These are phyloP conservation scores for Pulveroboletus sp. DNA, from an alignment of 768 basidiomycete species.

Conservation along the genomic window DNA sequence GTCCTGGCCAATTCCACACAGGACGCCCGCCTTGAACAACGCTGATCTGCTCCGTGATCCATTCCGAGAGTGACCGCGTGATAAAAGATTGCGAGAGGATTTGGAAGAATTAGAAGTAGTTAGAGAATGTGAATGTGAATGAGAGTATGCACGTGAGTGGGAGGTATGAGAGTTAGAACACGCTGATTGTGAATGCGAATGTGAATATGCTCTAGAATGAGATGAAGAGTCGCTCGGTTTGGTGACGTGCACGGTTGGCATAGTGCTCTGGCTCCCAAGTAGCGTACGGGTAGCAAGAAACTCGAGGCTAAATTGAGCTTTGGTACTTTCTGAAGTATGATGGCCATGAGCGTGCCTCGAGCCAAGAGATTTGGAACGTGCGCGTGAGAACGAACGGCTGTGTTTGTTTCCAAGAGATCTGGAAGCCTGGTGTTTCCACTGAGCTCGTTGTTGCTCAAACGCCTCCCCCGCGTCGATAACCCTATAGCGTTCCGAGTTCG, in stretches of 20 bases:
- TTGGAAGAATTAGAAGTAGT: conserved; percentile 31
- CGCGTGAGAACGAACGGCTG: conserved; percentile 57
- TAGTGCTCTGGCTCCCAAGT: conserved; percentile 57
- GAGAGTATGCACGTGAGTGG: conserved; percentile 26
- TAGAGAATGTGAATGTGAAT: conserved; percentile 38
- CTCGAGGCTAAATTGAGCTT: conserved; percentile 35
- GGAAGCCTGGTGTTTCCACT: conserved; percentile 62
- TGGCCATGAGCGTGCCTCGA: conserved; percentile 18
- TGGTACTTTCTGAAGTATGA: conserved; percentile 21
- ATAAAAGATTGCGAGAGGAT: conserved; percentile 20
- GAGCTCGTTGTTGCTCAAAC: conserved; percentile 57
- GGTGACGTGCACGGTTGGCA: conserved; percentile 36
- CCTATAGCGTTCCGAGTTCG: conserved; percentile 31
- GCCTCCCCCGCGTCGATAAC: conserved; percentile 62
- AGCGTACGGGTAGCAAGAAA: conserved; percentile 63
- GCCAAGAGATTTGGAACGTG: conserved; percentile 37
- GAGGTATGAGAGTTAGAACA: conserved; percentile 20
- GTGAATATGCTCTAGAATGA: conserved; percentile 28
- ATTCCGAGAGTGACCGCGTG: conserved; percentile 31
- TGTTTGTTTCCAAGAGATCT: conserved; percentile 62
- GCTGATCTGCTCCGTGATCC: conserved; percentile 38
- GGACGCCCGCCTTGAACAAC: conserved; percentile 31
- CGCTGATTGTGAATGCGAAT: conserved; percentile 25
- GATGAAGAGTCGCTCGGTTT: conserved; percentile 13
- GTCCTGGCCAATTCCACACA: conserved; percentile 24